A percentile compares a stretch with the other conserved stretches of the same genome.
Conservation (phyloP, 331 rosid genomes). For the Arachis monticola region DNA sequence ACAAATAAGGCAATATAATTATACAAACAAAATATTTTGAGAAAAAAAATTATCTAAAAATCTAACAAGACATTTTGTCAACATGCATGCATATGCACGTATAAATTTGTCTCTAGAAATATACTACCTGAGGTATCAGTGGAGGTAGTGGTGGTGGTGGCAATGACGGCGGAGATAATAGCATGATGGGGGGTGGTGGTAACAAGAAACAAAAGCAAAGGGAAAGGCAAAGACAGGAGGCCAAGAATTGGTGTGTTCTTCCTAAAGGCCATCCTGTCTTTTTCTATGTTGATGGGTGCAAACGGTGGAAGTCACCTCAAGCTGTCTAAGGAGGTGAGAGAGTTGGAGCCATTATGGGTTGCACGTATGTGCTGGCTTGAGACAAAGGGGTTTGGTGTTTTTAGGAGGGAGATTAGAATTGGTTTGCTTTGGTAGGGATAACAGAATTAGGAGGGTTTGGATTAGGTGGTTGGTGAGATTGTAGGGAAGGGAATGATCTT, state of each 20-base stretch:
- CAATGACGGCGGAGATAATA: background rate
- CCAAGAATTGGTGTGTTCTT: slow-evolving; percentile 32
- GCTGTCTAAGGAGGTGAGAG: slow-evolving; percentile 43
- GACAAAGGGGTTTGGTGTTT: slow-evolving; percentile 21
- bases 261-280: slow-evolving; percentile 77
- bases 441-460: background rate
- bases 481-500: slow-evolving; percentile 55
- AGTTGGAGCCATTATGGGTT: slow-evolving; percentile 60
- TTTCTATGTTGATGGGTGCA: slow-evolving; percentile 36
- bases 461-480: slow-evolving; percentile 45
- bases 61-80: no score
- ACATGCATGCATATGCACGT: no score
- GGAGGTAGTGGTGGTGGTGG: background rate
- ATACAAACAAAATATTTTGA: no score
- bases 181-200: background rate
- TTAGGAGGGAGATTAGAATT: slow-evolving; percentile 43
- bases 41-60: no score
- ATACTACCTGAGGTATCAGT: background rate
- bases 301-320: slow-evolving; percentile 27
- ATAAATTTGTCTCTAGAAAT: no score
- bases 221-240: slow-evolving; percentile 60
- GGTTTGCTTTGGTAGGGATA: slow-evolving; percentile 19
- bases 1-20: no score
- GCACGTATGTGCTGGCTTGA: slow-evolving; percentile 37
- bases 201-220: background rate